Evolutionary conservation across 2,329 filamentous ascomycete genomes (phyloP), one percentile per base, ranked within the genome.

Genomic region (Penicillium sp.): DNA sequence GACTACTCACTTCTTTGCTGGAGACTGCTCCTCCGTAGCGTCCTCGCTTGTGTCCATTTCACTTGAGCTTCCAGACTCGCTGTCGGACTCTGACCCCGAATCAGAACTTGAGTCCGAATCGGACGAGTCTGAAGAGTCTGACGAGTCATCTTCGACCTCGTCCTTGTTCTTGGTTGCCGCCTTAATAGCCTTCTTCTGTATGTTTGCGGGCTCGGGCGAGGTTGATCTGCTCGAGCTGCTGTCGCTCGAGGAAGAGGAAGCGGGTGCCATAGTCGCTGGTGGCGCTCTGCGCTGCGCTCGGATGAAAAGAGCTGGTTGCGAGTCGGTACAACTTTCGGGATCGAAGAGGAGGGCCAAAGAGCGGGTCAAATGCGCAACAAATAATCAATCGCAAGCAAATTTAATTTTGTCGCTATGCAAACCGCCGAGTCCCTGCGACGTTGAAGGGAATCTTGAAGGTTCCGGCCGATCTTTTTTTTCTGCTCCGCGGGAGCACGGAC

Each of bases 401-500:
- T n/a, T 17, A 8, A 37, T 54, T n/a, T 19, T 15, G 53, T 44
- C 47, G 49, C 51, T 61, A 56, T 53, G 47, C 50, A 56, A 62
- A 53, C 30, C 24, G 40, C 22, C 54, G 35, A 53, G 53, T 61
- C 42, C 35, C 56, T 57, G 55, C 55, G 55, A 61, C 51, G 61
- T 65, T 63, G 58, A 64, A 62, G 42, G 59, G 53, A 58, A 61
- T 56, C 42, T 54, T 61, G 62, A 54, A 62, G 42, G 24, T 55
- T 57, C 40, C 47, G 58, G 60, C 57, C 60, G 54, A 70, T 73
- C 69, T 72, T 77, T 77, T 74, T 74, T 78, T 76, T 76, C 68
- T 72, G 66, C 72, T 77, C 75, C 72, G 72, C 75, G 68, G 71
- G 64, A 68, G 77, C 77, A 79, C 76, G 72, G 77, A 75, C 76